Conservation (phyloP, 345 rosid species). For the Acer campestre region DNA sequence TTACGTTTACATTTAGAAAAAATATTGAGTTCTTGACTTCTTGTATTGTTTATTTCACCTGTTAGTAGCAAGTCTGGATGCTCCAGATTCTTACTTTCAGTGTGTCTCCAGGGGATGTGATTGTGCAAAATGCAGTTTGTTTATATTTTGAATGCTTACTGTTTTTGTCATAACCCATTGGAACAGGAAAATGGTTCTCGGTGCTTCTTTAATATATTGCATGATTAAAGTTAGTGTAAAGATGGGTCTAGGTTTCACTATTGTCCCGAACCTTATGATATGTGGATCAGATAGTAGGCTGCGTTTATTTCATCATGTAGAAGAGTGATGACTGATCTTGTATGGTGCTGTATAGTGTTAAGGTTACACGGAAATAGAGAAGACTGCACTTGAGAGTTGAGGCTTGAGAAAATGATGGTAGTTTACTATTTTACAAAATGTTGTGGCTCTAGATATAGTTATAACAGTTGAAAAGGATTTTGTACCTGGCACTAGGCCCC, state of each 20-base stretch:
- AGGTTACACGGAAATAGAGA: not conserved
- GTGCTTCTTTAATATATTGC: not conserved
- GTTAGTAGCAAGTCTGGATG: not conserved
- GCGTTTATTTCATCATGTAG: not conserved
- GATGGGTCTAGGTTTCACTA: not conserved
- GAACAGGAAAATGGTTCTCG: not conserved
- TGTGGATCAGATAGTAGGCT: not conserved
- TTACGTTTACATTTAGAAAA: not conserved
- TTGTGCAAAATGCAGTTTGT: not conserved
- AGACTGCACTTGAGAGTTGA: not conserved
- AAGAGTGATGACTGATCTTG: slow-evolving; percentile 5
- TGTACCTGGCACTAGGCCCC: not conserved
- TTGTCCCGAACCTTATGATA: not conserved
- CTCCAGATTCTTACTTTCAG: not conserved
- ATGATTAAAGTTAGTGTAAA: not conserved
- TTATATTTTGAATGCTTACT: not conserved
- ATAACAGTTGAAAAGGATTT: not conserved
- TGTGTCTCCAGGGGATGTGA: not conserved
- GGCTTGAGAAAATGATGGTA: not conserved
- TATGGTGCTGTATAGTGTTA: not conserved
- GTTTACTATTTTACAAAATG: not conserved
- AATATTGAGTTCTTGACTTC: not conserved
- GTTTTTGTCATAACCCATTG: not conserved
- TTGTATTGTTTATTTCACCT: not conserved
- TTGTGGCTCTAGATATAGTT: not conserved